Base-by-base conservation (phyloP, 179 eudicot genomes). In the Gypsophila paniculata region DNA sequence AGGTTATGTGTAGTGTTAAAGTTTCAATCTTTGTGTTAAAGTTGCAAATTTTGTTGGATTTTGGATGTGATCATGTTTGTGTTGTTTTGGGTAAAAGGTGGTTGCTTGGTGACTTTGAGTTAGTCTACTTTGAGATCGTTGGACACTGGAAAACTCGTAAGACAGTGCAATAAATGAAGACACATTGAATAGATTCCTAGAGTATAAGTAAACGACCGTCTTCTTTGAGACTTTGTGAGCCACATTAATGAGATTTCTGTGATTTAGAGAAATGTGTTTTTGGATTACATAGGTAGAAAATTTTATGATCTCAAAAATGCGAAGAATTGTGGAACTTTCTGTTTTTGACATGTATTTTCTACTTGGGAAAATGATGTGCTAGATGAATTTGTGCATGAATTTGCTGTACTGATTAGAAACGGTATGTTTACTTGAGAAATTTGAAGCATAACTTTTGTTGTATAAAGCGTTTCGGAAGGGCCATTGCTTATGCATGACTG, bases 371-470 rank as follows among this genome's bases (percentile, higher is more conserved):
- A 2, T 17, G 39, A 48, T 46, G 57, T 23, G 10, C 18, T 65
- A 38, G n/a, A 26, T 64, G 17, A 7, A 38, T 62, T 34, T 62
- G 46, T 62, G 66, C 66, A 32, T 62, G 67, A 29, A 29, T 29
- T 62, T 34, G 25, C 51, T 19, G 17, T 10, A 21, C 21, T 38
- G 53, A 39, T 52, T 42, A 8, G 53, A 65, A 65, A 44, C 42
- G 52, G 8, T 42, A 36, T 39, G 13, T n/a, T 15, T 14, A 61
- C 18, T 61, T 59, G 6, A 23, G 29, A 21, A 58, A 11, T 58
- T 12, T 21, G 61, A 58, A 58, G 44, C 32, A 59, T 59, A 25
- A 25, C 15, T 62, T 61, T 4, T 22, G 32, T 58, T 22, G 5
- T 58, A 10, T 58, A 32, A 58, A 58, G 61, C 15, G 32, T 22